Evolutionary conservation across 192 early-diverging fungal species (phyloP), one percentile per base, ranked within the genome.

Genomic region (Linnemannia schmuckeri): DNA sequence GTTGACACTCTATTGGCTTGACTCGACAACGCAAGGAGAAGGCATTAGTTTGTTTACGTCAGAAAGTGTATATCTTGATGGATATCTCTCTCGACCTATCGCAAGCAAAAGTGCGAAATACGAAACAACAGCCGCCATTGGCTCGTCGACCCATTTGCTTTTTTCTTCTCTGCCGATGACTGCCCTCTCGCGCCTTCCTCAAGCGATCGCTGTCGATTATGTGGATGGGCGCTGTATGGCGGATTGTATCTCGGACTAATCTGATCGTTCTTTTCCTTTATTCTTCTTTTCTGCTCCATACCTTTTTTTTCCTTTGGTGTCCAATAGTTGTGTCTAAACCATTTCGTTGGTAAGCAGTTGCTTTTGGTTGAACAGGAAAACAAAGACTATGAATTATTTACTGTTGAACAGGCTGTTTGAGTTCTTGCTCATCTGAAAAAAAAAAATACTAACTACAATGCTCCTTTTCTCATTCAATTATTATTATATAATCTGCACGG

Each of bases 241-340:
- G 61, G 61, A 6, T 66, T 66, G 61, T 66, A 66, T 33, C 27
- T 30, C 27, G 30, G 30, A 66, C 61, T 66, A 66, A 66, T 33
- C 27, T 47, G 41, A 44, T 37, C 27, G 33, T 72, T 13, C 2
- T 30, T 44, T 27, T 71, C 6, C 52, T 24, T 79, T 24, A 57
- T 57, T 68, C 24, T 63, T 74, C 17, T 55, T 7, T 63, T 30
- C 3, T 33, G 24, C 10, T 33, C n/a, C 57, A 66, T 30, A 3
- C 30, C 12, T 41, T 44, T 42, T 61, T 40, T 63, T 70, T 44
- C 55, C 35, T 38, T 35, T 44, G 49, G 37, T 41, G 13, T 41
- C 41, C 30, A 70, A 73, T 69, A 83, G 91, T 88, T 93, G 40
- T 93, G 90, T 74, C 75, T 92, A 88, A 91, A 92, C 89, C 92